These are phyloP conservation scores for Yamadazyma jaroonii DNA, from an alignment of 1,139 yeast species.

Conservation along the genomic window DNA sequence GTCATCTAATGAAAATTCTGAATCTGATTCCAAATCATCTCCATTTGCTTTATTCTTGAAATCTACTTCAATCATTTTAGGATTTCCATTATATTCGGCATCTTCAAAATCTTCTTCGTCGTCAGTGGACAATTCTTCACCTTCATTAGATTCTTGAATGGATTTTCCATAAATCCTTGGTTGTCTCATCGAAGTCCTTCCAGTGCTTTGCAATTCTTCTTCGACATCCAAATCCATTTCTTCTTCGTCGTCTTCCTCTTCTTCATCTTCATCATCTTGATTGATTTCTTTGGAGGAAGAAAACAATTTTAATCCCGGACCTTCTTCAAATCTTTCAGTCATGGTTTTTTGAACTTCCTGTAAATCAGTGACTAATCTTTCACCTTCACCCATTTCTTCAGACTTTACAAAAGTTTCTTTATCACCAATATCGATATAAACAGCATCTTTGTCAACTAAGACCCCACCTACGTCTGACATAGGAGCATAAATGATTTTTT, in stretches of 20 bases:
- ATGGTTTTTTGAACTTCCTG: constrained; percentile 68
- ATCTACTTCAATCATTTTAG: constrained; percentile 48
- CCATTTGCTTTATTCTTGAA: constrained; percentile 43
- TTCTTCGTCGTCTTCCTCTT: constrained; percentile 29
- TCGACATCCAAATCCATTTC: constrained; percentile 29
- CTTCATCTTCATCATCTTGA: constrained; percentile 34
- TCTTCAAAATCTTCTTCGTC: constrained; percentile 35
- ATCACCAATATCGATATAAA: constrained; percentile 82
- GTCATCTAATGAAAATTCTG: constrained; percentile 41
- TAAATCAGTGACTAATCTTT: constrained; percentile 74
- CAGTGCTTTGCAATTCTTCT: constrained; percentile 32
- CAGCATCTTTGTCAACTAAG: constrained; percentile 94
- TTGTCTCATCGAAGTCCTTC: constrained; percentile 58
- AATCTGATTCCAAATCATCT: constrained; percentile 51
- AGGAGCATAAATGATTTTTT: constrained; percentile 94
- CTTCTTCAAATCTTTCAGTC: constrained; percentile 58
- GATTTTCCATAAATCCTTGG: constrained; percentile 61
- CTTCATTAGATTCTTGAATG: constrained; percentile 46
- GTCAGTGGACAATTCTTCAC: constrained; percentile 43
- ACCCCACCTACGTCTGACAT: constrained; percentile 99
- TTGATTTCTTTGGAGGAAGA: constrained; percentile 50
- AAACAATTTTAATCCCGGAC: constrained; percentile 74
- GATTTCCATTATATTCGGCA: constrained; percentile 31
- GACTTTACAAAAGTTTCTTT: constrained; percentile 60
- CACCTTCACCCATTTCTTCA: constrained; percentile 69